These are phyloP conservation scores for Globisporangium paddicum DNA, from an alignment of 352 stramenopile genomes.

Conservation along the genomic window DNA sequence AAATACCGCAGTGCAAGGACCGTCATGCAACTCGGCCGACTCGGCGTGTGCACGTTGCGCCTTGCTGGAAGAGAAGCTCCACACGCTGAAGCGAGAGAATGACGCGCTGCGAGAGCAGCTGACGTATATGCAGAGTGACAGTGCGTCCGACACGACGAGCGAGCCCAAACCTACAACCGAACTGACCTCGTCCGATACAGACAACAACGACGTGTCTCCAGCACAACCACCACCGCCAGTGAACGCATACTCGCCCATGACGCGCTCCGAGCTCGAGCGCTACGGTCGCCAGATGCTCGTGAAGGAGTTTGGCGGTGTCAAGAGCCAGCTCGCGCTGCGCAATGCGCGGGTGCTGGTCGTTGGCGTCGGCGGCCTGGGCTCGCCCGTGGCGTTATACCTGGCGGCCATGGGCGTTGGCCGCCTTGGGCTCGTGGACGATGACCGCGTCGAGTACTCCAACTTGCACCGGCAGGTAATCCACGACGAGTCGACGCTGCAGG, in stretches of 20 bases:
- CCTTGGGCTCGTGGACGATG: conserved; percentile 94
- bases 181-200: background rate
- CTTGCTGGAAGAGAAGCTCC: conserved; percentile 28
- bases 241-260: conserved; percentile 34
- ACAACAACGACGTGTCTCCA: background rate
- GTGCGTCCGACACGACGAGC: background rate
- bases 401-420: conserved; percentile 91
- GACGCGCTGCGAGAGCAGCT: conserved; percentile 12
- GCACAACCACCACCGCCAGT: background rate
- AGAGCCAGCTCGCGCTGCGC: conserved; percentile 83
- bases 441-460: conserved; percentile 95
- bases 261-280: conserved; percentile 54
- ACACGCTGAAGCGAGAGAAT: conserved; percentile 12
- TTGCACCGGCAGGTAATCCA: conserved; percentile 97
- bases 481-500: conserved; percentile 64
- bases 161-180: background rate
- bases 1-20: background rate
- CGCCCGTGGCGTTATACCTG: conserved; percentile 93
- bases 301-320: conserved; percentile 79
- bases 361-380: conserved; percentile 95
- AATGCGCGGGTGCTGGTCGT: conserved; percentile 86
- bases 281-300: conserved; percentile 96
- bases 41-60: conserved; percentile 19
- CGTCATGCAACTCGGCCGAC: background rate
- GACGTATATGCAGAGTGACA: background rate